Evolutionary conservation across 805 yeast genomes (phyloP), one percentile per base, ranked within the genome.

Genomic region (Groenewaldozyma salmanticensis): DNA sequence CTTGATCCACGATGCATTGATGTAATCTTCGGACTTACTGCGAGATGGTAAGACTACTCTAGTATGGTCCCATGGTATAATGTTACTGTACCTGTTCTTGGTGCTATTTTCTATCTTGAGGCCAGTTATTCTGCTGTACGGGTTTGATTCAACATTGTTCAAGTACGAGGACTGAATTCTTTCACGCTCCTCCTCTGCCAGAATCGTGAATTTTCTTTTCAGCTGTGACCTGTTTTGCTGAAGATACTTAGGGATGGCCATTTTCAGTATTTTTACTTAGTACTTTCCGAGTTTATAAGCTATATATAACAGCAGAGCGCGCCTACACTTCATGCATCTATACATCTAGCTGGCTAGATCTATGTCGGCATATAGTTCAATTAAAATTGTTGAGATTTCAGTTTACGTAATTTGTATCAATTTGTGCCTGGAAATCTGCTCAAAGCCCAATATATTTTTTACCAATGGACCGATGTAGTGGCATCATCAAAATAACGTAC

Each of bases 1-100:
- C 54, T 69, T 53, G 50, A 84, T 60, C 61, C 84, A 81, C 19
- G 88, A 84, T 0, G 97, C 98, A 61, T 88, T 88, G 52, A 88
- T 85, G 58, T 88, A 88, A 57, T 79, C 84, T 43, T 59, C 55
- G 15, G 40, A 54, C 5, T 49, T 50, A 11, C 43, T 51, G 5
- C 33, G 35, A 20, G 19, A 21, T 13, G 60, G 59, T 27, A 77
- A 57, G 27, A 53, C 56, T 2, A 78, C 79, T 29, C 85, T 57
- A 32, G 72, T 75, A 42, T 65, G 61, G 51, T 81, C 85, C 65
- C 71, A 82, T 0, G 92, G 86, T 33, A 76, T 57, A 7, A 81
- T 73, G 52, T 80, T 75, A 3, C 67, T 52, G 54, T 81, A 81
- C 40, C 88, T 61, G 50, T 81, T 81, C 42, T 79, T 47, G 5